Conservation (phyloP, 768 basidiomycete species). For the Clitopilus hobsonii region DNA sequence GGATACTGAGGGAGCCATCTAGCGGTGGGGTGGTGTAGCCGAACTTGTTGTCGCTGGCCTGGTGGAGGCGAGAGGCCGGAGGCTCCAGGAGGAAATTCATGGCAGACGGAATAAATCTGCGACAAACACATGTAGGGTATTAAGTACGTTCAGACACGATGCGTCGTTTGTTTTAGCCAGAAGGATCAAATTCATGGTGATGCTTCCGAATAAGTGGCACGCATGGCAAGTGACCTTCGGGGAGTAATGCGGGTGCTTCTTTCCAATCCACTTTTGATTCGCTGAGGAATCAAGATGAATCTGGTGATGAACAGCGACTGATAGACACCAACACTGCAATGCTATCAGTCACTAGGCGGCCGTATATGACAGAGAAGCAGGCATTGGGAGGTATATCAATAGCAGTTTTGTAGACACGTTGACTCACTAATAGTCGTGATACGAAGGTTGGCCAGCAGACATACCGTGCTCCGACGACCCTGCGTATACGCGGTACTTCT, state of each 20-base stretch:
- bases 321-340: background rate
- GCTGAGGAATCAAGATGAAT: background rate
- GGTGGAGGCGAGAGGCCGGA: background rate
- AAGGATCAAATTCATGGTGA: background rate
- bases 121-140: background rate
- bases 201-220: background rate
- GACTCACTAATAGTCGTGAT: background rate
- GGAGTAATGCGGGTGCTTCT: background rate
- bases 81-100: constrained; percentile 5
- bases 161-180: background rate
- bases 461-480: background rate
- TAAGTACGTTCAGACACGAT: background rate
- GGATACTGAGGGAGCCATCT: constrained; percentile 6
- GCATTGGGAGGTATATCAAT: background rate
- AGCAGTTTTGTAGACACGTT: too few species aligned
- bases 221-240: background rate
- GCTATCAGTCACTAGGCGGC: background rate
- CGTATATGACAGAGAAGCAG: background rate
- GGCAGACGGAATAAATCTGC: background rate
- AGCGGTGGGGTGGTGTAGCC: constrained; percentile 1
- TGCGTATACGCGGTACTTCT: too few species aligned
- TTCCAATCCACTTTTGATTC: background rate
- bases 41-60: background rate
- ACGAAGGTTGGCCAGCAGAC: background rate
- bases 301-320: background rate